Evolutionary conservation across 352 stramenopile genomes (phyloP), one percentile per base, ranked within the genome.

Genomic region (Globisporangium barbulae): DNA sequence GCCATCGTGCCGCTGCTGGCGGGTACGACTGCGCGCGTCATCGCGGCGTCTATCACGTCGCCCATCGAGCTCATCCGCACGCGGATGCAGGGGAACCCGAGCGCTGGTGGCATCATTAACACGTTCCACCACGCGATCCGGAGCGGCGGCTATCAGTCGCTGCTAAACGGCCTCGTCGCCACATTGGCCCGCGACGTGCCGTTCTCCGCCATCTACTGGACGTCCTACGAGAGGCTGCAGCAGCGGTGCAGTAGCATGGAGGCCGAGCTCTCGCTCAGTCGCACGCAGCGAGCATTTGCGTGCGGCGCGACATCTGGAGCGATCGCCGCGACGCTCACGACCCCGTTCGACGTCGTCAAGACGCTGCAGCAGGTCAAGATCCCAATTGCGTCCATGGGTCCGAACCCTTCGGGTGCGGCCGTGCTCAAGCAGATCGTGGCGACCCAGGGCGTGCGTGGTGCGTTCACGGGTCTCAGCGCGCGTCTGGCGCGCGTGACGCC

Each of bases 291-390:
- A 55, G 81, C 93, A 17, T 96, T 99, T 55, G 54, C 85, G 0
- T 90, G 88, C 70, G 95, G 96, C 7, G 85, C 90, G 9, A 64
- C 86, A 1, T 91, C 93, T 1, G 94, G 96, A 41, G 75, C 87
- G 0, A 74, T 98, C 35, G 93, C 96, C 6, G 89, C 95, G 5
- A 89, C 83, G 9, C 66, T 93, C 25, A 98, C 96, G 39, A 98
- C 94, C 6, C 96, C 96, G 1, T 97, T 98, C 61, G 96, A 98
- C 73, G 92, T 98, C 48, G 85, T 98, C 48, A 99, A 99, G 74
- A 98, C 96, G 33, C 74, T 97, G 28, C 78, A 91, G 63, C 89
- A 96, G 65, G 85, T 96, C 30, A 71, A 78, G 33, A 73, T 77
- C 62, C 45, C 55, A 3, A 67, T 65, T 13, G 67, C 61, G 17